These are phyloP conservation scores for Pythium chondricola DNA, from an alignment of 352 stramenopile genomes.

Conservation along the genomic window DNA sequence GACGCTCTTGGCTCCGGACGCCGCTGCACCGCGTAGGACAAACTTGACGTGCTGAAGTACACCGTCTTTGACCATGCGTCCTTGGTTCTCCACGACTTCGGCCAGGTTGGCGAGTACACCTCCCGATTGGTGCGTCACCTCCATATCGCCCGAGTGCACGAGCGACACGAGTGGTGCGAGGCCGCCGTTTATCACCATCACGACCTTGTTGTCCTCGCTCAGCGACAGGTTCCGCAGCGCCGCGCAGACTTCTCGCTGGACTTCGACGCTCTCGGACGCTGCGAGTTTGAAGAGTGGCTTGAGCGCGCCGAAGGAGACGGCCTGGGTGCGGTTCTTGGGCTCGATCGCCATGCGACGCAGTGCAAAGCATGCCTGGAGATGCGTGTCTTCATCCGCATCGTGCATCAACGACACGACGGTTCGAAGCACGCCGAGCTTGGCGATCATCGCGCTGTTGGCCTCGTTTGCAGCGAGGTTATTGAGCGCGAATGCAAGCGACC, in stretches of 20 bases:
- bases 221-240: constrained; percentile 90
- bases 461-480: constrained; percentile 92
- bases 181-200: constrained; percentile 83
- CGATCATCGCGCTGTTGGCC: constrained; percentile 81
- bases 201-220: constrained; percentile 90
- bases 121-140: constrained; percentile 87
- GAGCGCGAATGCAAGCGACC: constrained; percentile 91
- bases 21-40: constrained; percentile 51
- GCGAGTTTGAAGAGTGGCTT: constrained; percentile 85
- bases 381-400: constrained; percentile 89
- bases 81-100: constrained; percentile 93
- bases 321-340: constrained; percentile 87
- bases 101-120: constrained; percentile 92
- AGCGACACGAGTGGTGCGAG: constrained; percentile 84
- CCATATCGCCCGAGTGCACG: constrained; percentile 85
- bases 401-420: constrained; percentile 83
- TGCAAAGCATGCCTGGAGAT: constrained; percentile 91
- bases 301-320: constrained; percentile 91
- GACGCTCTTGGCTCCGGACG: constrained; percentile 56
- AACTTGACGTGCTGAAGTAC: constrained; percentile 96
- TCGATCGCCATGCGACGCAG: constrained; percentile 89
- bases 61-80: constrained; percentile 92
- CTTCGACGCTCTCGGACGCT: constrained; percentile 84
- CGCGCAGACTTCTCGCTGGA: constrained; percentile 90
- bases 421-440: constrained; percentile 83